These are phyloP conservation scores for Rubus idaeus DNA, from an alignment of 306 rosid species.

Conservation along the genomic window DNA sequence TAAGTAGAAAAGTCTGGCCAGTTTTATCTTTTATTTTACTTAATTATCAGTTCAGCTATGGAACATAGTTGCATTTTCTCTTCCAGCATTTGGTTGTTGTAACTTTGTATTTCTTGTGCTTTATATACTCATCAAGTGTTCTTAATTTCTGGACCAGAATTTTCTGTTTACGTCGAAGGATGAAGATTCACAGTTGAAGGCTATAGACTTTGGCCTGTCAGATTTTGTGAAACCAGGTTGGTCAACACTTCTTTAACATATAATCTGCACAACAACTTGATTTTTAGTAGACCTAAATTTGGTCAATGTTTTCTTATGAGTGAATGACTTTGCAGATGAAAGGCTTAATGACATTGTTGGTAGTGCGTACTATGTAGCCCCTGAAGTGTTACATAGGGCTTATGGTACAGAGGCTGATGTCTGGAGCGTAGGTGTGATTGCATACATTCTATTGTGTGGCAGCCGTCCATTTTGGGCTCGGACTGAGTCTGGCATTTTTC, in stretches of 20 bases:
- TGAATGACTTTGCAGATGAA: constrained; percentile 65
- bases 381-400: constrained; percentile 90
- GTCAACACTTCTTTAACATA: constrained; percentile 6
- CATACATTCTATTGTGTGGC: constrained; percentile 87
- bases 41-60: neutral
- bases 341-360: constrained; percentile 95
- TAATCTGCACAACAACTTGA: neutral
- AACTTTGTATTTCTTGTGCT: constrained; percentile 13
- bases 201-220: constrained; percentile 94
- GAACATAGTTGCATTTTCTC: neutral
- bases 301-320: constrained; percentile 18
- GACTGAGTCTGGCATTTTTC: constrained; percentile 92
- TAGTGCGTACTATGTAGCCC: constrained; percentile 98
- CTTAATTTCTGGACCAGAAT: constrained; percentile 61
- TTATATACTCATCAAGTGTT: constrained; percentile 28
- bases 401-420: constrained; percentile 89
- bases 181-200: constrained; percentile 87
- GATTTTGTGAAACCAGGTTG: constrained; percentile 91
- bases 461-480: constrained; percentile 99
- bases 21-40: neutral
- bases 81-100: constrained; percentile 14
- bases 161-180: constrained; percentile 75
- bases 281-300: constrained; percentile 6
- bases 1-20: neutral
- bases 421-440: constrained; percentile 97